Evolutionary conservation across 148 eudicot genomes (phyloP).

Genomic region (Chenopodium suecicum): DNA sequence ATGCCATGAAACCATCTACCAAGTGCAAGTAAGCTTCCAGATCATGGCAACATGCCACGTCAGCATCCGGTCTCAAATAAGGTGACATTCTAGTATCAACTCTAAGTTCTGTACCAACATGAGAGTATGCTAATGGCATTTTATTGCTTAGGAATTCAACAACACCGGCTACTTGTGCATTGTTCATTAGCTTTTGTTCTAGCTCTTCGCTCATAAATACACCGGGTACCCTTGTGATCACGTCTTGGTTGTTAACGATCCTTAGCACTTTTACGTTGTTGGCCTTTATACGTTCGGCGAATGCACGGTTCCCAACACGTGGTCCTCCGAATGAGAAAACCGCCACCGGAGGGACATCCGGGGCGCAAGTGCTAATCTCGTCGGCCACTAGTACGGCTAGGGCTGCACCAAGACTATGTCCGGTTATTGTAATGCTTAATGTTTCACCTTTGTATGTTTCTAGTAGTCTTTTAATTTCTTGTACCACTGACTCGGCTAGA

Average conservation of each 20-base stretch:
- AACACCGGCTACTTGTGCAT: slow-evolving; percentile 26
- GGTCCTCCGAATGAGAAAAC: slow-evolving; percentile 94
- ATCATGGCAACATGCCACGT: slow-evolving; percentile 91
- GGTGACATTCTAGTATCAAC: slow-evolving; percentile 85
- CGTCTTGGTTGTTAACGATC: slow-evolving; percentile 75
- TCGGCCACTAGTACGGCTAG: slow-evolving; percentile 76
- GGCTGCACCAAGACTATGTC: slow-evolving; percentile 96
- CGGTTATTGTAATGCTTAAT: slow-evolving; percentile 76
- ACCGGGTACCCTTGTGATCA: slow-evolving; percentile 81
- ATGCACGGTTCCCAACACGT: slow-evolving; percentile 73
- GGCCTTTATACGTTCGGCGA: slow-evolving; percentile 37
- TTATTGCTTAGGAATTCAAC: slow-evolving; percentile 49
- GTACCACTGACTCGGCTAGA: slow-evolving; percentile 54
- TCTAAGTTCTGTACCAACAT: slow-evolving; percentile 65
- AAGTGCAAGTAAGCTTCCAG: slow-evolving; percentile 83
- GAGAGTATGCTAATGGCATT: slow-evolving; percentile 78
- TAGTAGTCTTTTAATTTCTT: slow-evolving; percentile 50
- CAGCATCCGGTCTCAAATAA: slow-evolving; percentile 67
- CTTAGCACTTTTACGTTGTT: slow-evolving; percentile 67
- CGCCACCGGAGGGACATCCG: slow-evolving; percentile 63
- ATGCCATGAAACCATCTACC: slow-evolving; percentile 69
- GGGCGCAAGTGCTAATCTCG: slow-evolving; percentile 51
- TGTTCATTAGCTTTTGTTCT: slow-evolving; percentile 44
- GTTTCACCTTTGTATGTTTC: slow-evolving; percentile 61
- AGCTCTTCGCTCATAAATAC: slow-evolving; percentile 74